Conservation (phyloP, 2,329 filamentous ascomycete species). For the Magnaporthiopsis poae region DNA sequence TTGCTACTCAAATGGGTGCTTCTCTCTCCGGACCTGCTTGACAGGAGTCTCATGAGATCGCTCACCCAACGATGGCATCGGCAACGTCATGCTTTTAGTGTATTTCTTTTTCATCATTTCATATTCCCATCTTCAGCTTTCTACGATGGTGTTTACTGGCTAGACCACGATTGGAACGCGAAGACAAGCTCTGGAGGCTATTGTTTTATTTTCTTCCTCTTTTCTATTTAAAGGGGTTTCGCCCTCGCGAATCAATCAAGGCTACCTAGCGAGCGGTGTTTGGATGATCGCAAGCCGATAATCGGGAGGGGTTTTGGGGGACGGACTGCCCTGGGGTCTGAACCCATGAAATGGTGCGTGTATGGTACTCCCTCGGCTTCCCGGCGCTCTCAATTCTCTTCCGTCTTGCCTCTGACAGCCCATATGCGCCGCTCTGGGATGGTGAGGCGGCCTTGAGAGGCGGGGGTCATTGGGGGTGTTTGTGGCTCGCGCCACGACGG, state of each 20-base stretch:
- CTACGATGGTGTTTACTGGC: slow-evolving; percentile 9
- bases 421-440: background rate
- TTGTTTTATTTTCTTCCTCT: background rate
- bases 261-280: background rate
- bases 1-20: background rate
- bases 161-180: slow-evolving; percentile 6
- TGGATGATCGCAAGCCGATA: background rate
- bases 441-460: too few species aligned
- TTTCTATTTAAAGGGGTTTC: background rate
- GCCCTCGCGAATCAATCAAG: background rate
- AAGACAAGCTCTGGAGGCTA: background rate
- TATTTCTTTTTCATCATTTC: background rate
- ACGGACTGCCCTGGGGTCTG: background rate
- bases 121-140: background rate
- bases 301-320: background rate
- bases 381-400: background rate
- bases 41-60: background rate
- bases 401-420: background rate
- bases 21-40: background rate
- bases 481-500: background rate
- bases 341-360: background rate
- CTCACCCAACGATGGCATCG: too few species aligned
- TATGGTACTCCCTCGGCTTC: background rate
- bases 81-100: background rate
- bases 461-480: background rate